Evolutionary conservation across 78 protist species (phyloP).

Genomic region (Isochrysis galbana): DNA sequence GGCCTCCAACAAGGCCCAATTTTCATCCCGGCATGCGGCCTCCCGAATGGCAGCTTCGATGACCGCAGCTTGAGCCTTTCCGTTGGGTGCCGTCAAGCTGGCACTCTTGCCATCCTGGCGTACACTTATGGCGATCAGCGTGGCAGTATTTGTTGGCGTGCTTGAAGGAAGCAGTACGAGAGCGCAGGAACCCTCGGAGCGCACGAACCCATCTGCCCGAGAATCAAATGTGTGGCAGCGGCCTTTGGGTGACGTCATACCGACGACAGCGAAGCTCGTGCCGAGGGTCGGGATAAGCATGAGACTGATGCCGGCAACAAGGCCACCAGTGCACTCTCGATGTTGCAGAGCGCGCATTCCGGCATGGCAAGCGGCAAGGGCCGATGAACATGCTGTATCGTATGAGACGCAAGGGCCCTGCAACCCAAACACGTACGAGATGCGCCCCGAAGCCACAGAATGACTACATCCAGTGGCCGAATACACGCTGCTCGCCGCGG

Average conservation of each 20-base stretch:
- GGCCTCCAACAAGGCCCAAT: conserved; percentile 52
- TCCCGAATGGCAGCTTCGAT: neutral
- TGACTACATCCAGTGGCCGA: neutral
- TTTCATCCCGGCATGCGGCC: neutral
- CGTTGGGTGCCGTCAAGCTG: conserved; percentile 65
- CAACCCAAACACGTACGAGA: conserved; percentile 71
- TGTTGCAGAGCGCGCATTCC: neutral
- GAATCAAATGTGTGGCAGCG: neutral
- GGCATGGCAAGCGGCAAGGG: neutral
- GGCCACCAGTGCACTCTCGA: neutral
- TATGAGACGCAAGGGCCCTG: conserved; percentile 65
- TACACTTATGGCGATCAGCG: neutral
- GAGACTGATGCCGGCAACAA: conserved; percentile 15
- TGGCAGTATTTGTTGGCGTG: too few species aligned
- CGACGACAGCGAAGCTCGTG: neutral
- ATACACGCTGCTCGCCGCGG: neutral
- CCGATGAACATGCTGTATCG: neutral
- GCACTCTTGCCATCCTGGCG: neutral
- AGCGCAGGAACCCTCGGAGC: neutral
- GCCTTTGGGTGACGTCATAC: neutral
- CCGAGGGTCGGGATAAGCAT: conserved; percentile 41
- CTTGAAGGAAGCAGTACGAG: neutral
- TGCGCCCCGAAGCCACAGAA: conserved; percentile 39
- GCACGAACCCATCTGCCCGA: conserved; percentile 27
- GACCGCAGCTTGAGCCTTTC: conserved; percentile 60